Evolutionary conservation across 2,329 filamentous ascomycete genomes (phyloP).

Genomic region (Fusarium scirpi): DNA sequence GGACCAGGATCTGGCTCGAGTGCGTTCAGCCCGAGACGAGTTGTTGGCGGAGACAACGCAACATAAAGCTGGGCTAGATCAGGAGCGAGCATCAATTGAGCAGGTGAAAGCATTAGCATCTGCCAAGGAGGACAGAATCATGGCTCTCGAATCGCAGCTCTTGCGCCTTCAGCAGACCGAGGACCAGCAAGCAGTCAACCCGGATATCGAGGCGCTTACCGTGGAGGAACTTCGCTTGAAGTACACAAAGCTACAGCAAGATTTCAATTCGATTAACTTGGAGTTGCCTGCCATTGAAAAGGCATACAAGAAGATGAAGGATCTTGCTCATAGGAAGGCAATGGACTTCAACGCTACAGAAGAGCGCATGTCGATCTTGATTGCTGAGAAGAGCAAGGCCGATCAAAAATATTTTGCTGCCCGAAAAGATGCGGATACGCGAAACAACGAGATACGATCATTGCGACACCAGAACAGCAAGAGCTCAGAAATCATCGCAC

Average conservation of each 20-base stretch:
- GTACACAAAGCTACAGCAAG: slow-evolving; percentile 79
- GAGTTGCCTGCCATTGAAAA: slow-evolving; percentile 91
- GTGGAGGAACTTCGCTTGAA: slow-evolving; percentile 79
- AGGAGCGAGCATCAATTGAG: slow-evolving; percentile 75
- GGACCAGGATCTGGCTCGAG: slow-evolving; percentile 86
- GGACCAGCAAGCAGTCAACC: slow-evolving; percentile 60
- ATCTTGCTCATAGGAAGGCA: slow-evolving; percentile 86
- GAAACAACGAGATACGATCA: slow-evolving; percentile 82
- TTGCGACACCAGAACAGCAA: slow-evolving; percentile 87
- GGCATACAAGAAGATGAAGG: slow-evolving; percentile 90
- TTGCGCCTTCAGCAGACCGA: slow-evolving; percentile 71
- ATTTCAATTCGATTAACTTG: slow-evolving; percentile 85
- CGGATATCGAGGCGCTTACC: slow-evolving; percentile 68
- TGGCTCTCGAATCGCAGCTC: slow-evolving; percentile 84
- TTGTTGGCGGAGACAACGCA: slow-evolving; percentile 83
- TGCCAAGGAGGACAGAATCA: slow-evolving; percentile 84
- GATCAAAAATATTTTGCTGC: slow-evolving; percentile 98
- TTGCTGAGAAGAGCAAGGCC: slow-evolving; percentile 92
- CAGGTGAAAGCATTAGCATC: slow-evolving; percentile 84
- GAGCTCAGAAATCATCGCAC: slow-evolving; percentile 91
- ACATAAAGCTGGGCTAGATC: slow-evolving; percentile 82
- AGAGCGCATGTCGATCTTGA: slow-evolving; percentile 79
- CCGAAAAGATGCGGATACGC: slow-evolving; percentile 91
- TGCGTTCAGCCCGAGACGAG: slow-evolving; percentile 87
- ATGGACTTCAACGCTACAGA: slow-evolving; percentile 80